phyloP scores from a whole-genome alignment of 306 rosid genomes.

The Cucurbita moschata region DNA sequence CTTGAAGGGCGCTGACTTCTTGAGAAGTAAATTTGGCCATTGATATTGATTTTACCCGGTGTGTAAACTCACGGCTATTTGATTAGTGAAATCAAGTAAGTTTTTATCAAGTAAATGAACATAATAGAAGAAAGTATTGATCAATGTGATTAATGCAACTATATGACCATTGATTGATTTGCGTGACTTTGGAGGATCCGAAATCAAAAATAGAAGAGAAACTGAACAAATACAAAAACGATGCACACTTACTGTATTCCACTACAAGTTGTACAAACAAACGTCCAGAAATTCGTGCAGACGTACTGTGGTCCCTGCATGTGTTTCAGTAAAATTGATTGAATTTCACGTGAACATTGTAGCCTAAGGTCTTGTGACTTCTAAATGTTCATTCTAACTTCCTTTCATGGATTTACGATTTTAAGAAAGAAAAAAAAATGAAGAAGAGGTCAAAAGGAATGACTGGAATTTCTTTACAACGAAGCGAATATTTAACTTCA shows the following conservation, averaged over 20 bases:
- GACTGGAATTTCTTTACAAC: not conserved
- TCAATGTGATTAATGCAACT: not conserved
- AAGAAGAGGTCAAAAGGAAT: not conserved
- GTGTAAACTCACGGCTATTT: conserved; percentile 88
- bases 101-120: conserved; percentile 7
- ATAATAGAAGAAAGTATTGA: conserved; percentile 2
- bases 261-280: conserved; percentile 89
- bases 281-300: conserved; percentile 94
- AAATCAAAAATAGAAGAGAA: not conserved
- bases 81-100: not conserved
- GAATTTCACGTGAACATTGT: conserved; percentile 7
- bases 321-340: not conserved
- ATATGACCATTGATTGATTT: conserved; percentile 1
- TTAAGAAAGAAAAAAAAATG: not conserved
- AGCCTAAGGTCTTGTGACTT: not conserved
- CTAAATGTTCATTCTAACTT: not conserved
- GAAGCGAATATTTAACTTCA: not conserved
- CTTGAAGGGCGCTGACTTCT: conserved; percentile 91
- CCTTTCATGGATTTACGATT: not conserved
- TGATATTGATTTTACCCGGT: conserved; percentile 82
- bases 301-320: conserved; percentile 97
- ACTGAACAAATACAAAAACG: not conserved
- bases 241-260: conserved; percentile 87
- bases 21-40: conserved; percentile 94
- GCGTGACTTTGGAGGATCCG: not conserved